These are phyloP conservation scores for Streptanthus diversifolius DNA, from an alignment of 345 rosid species.

Conservation along the genomic window DNA sequence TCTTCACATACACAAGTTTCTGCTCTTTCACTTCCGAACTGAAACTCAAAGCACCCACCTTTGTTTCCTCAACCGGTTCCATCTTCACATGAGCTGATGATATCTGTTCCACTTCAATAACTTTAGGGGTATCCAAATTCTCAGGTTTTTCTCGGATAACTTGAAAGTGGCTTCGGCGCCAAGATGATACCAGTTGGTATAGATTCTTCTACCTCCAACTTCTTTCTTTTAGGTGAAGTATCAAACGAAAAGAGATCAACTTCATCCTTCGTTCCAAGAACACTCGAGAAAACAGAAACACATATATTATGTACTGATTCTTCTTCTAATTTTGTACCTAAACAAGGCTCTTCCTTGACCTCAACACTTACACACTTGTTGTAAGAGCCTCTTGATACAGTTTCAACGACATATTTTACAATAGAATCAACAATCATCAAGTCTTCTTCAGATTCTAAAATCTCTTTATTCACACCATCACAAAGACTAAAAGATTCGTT, in stretches of 20 bases:
- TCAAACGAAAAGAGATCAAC: neutral
- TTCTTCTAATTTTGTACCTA: too few species aligned
- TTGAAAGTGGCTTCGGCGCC: neutral
- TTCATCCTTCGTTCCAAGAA: neutral
- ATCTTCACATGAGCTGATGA: neutral
- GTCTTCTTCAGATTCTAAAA: slow-evolving; percentile 3
- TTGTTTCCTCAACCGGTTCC: slow-evolving; percentile 4
- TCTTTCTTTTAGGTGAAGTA: neutral
- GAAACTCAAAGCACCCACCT: neutral
- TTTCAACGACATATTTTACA: neutral
- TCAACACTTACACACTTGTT: neutral
- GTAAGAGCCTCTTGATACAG: neutral
- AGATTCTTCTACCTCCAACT: neutral
- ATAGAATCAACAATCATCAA: too few species aligned
- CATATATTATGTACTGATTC: neutral
- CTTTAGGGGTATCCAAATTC: slow-evolving; percentile 1
- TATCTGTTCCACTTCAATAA: neutral
- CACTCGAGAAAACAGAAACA: neutral
- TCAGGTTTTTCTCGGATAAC: neutral
- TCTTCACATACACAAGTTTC: slow-evolving; percentile 23
- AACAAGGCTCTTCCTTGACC: slow-evolving; percentile 14
- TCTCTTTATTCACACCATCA: neutral
- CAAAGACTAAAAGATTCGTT: slow-evolving; percentile 3
- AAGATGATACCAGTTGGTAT: neutral
- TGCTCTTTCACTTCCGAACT: slow-evolving; percentile 3